Base-by-base conservation (phyloP, 148 eudicot species). In the Beta vulgaris region DNA sequence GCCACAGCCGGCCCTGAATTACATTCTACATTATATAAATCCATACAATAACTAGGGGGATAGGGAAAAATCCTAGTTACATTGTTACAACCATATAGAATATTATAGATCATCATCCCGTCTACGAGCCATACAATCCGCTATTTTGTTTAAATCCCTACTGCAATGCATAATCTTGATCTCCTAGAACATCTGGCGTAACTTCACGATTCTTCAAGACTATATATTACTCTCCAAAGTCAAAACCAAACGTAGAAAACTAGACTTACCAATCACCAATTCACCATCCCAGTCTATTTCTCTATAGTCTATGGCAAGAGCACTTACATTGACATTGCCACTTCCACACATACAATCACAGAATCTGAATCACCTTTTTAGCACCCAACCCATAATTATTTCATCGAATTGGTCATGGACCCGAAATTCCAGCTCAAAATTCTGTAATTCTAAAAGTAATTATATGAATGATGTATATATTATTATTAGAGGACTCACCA, bases 401-500 rank as follows among this genome's bases (percentile, higher is more conserved):
- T 65, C 59, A 59, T 40, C 77, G 9, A 39, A 4, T 14, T 4
- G 18, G 19, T 68, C 71, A 73, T 62, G 63, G 35, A 67, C 73
- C 68, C 73, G 58, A 76, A 68, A 40, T 21, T 31, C 32, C 40
- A 43, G 73, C 68, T 26, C 51, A 44, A 64, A 21, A 64, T 39
- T 37, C 40, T 8, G 18, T 37, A 78, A 64, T 46, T 1, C 36
- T 39, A 37, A 51, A 62, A 25, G 1, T 9, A 48, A 58, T 34
- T 19, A 5, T 36, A 32, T 11, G 1, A 54, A 55, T 42, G n/a
- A 32, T 6, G 60, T 65, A 48, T 66, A 66, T 67, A 74, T 29
- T 82, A 53, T 58, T 67, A 74, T 29, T 82, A 53, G 79, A 82
- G 13, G 67, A 62, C 32, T 82, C 84, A 0, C 84, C 78, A 69